Percentiles rank a stretch among this genome's conserved stretches.
Evolutionary conservation across 2,329 filamentous ascomycete species (phyloP).

Genomic region (Neofusicoccum kwambonambiense): DNA sequence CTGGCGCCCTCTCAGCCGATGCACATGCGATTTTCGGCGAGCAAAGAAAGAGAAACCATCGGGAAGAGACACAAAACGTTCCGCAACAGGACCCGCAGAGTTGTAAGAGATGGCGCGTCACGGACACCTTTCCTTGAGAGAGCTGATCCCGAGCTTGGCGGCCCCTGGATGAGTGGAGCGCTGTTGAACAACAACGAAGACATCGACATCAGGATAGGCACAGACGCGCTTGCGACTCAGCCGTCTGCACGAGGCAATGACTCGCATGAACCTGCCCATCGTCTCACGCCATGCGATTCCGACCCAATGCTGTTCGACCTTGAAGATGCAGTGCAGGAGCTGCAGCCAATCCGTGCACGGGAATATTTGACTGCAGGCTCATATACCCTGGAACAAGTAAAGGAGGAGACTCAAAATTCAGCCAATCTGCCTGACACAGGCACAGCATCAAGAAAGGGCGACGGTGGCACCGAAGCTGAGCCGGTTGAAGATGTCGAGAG

Average conservation of each 20-base stretch:
- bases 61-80: constrained; percentile 34
- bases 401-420: background rate
- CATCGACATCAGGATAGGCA: constrained; percentile 37
- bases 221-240: constrained; percentile 32
- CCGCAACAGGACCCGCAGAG: background rate
- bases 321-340: background rate
- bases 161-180: constrained; percentile 22
- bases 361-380: background rate
- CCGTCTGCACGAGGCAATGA: constrained; percentile 18
- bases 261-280: background rate
- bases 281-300: constrained; percentile 23
- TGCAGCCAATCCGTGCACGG: background rate
- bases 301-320: constrained; percentile 38
- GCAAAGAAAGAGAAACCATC: constrained; percentile 29
- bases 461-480: background rate
- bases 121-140: background rate
- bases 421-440: constrained; percentile 3
- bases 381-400: background rate
- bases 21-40: constrained; percentile 28
- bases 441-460: background rate
- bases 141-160: background rate
- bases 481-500: constrained; percentile 5
- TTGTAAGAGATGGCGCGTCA: background rate
- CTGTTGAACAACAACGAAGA: constrained; percentile 22
- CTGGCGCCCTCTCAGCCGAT: constrained; percentile 30